Conservation (phyloP, 495 filamentous ascomycete genomes). For the Massariosphaeria phaeospora region DNA sequence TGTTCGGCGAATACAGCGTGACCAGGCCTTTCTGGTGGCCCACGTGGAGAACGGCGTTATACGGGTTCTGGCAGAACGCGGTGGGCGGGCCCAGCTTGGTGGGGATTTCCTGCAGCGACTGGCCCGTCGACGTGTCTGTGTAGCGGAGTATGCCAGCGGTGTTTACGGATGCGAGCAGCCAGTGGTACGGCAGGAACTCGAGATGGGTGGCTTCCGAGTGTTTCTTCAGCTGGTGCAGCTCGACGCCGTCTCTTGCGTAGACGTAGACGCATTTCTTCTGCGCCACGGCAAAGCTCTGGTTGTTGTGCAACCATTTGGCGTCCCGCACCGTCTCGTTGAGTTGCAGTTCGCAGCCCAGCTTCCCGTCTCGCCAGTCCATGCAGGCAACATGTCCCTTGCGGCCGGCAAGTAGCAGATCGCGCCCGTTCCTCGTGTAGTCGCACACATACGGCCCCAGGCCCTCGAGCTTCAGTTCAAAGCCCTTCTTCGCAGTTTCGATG, state of each 20-base stretch:
- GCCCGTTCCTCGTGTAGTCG: constrained; percentile 86
- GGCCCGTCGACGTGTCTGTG: constrained; percentile 89
- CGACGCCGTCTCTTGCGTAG: constrained; percentile 82
- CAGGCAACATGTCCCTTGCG: constrained; percentile 92
- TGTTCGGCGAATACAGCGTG: constrained; percentile 94
- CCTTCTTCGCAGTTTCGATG: constrained; percentile 81
- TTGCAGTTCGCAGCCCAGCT: constrained; percentile 84
- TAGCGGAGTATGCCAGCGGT: constrained; percentile 50
- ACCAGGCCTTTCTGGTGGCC: constrained; percentile 94
- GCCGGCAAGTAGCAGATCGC: constrained; percentile 77
- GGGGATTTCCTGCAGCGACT: constrained; percentile 73
- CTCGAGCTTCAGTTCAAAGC: constrained; percentile 81
- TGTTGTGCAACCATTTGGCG: constrained; percentile 90
- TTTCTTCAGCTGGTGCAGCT: constrained; percentile 83
- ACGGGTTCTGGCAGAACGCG: constrained; percentile 76
- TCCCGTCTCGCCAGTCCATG: constrained; percentile 94
- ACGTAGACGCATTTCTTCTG: constrained; percentile 97
- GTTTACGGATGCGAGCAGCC: constrained; percentile 80
- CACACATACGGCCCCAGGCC: constrained; percentile 74
- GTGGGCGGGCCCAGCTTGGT: constrained; percentile 82
- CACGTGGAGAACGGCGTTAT: constrained; percentile 84
- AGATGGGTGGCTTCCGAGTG: constrained; percentile 91
- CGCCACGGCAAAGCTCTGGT: constrained; percentile 93
- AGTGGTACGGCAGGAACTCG: constrained; percentile 96
- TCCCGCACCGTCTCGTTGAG: constrained; percentile 84